Evolutionary conservation across 179 eudicot genomes (phyloP), one percentile per base, ranked within the genome.

Genomic region (Monotropa hypopitys): DNA sequence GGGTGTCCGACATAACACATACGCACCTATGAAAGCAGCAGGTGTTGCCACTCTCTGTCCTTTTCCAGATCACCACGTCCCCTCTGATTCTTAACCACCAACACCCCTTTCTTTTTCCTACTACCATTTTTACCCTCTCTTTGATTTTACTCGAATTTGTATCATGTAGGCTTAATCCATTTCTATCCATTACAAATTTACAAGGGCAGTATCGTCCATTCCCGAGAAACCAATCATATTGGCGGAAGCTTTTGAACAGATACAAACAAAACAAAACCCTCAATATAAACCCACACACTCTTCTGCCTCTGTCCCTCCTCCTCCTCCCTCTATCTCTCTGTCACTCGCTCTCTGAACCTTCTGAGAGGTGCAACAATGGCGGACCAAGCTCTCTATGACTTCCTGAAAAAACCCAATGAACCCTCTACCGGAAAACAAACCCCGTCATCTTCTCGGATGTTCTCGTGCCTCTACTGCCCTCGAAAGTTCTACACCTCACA

Each of bases 401-500:
- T 87, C 87, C 78, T 84, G 28, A 81, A 81, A 40, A 74, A 56
- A n/a, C 79, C 74, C 78, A 80, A 21, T 3, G 51, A 40, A 1
- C 40, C 77, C 32, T 18, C 79, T 0, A 61, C 66, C 21, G 23
- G 35, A 47, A 38, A 53, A 70, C 35, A 75, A n/a, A 54, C 77
- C 4, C 47, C 75, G 5, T 1, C 59, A 3, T 50, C 81, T 0
- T 35, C 81, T 0, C 63, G 82, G 65, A 45, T 86, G 59, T 92
- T 84, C 86, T 78, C 84, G 4, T 92, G 94, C 82, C 90, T 77
- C 15, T 92, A 82, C 83, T 90, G 94, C 42, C 81, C 86, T 50
- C 88, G 94, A 15, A 81, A 84, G 67, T 90, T 88, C 88, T 69
- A 38, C 84, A 85, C 97, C 43, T 90, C 92, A 47, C 91, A 90